phyloP scores from a whole-genome alignment of 1,284 basidiomycete species.

The Leccinum proliferum region DNA sequence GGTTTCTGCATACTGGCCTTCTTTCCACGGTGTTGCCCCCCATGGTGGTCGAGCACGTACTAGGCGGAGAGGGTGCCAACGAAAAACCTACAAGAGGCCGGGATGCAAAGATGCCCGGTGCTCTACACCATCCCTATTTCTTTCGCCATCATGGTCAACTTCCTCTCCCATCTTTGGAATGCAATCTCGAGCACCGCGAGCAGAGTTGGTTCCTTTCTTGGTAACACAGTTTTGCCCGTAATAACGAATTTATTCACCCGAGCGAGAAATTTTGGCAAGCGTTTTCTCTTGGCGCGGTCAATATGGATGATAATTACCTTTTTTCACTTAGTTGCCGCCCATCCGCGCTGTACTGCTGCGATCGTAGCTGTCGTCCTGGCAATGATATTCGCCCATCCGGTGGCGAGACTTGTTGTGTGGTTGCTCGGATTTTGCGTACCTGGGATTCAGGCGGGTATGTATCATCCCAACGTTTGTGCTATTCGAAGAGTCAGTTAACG shows the following conservation, averaged over 20 bases:
- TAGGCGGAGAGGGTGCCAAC: background rate
- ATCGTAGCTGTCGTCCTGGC: background rate
- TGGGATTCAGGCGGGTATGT: constrained; percentile 3
- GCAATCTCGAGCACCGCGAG: background rate
- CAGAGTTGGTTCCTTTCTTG: background rate
- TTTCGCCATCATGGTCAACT: background rate
- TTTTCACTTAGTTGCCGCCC: background rate
- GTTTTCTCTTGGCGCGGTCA: background rate
- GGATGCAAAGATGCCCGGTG: background rate
- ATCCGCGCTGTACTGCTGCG: background rate
- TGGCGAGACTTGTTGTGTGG: fast-evolving
- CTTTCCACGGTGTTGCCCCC: background rate
- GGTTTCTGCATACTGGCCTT: background rate
- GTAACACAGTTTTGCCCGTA: background rate
- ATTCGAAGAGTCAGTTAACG: background rate
- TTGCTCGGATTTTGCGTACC: background rate
- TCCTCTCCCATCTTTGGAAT: background rate
- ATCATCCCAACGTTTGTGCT: background rate
- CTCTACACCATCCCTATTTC: background rate
- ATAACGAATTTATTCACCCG: background rate
- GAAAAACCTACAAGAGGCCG: constrained; percentile 6
- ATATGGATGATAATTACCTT: background rate
- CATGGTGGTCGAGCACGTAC: background rate
- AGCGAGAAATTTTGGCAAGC: background rate
- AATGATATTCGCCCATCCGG: background rate